phyloP scores from a whole-genome alignment of 192 early-diverging fungal species.

The Chytriomyces sp. region DNA sequence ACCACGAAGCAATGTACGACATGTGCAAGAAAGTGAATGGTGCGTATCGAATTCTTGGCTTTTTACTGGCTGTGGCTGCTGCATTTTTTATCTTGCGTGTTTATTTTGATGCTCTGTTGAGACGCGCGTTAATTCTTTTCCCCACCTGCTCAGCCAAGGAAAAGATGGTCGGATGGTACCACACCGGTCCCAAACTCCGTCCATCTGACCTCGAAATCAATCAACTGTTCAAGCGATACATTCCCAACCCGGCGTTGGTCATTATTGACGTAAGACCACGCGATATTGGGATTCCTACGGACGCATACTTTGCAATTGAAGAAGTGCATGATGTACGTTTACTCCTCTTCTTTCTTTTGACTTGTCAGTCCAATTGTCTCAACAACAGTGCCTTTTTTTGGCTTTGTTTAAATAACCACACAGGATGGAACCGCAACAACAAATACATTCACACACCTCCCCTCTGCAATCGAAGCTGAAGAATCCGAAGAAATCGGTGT shows the following conservation, averaged over 20 bases:
- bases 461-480: conserved; percentile 94
- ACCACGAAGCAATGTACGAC: conserved; percentile 98
- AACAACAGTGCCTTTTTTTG: conserved; percentile 26
- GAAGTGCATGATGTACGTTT: conserved; percentile 91
- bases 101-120: too few relatives aligned
- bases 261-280: conserved; percentile 96
- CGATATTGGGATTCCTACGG: conserved; percentile 91
- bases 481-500: conserved; percentile 99
- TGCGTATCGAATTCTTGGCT: conserved; percentile 37
- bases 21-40: conserved; percentile 99
- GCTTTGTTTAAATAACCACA: not conserved
- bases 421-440: conserved; percentile 97
- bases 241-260: conserved; percentile 93
- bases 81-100: too few relatives aligned
- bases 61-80: too few relatives aligned
- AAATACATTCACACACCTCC: conserved; percentile 95
- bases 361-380: not conserved
- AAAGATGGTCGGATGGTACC: conserved; percentile 98
- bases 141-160: conserved; percentile 74
- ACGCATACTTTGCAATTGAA: conserved; percentile 97
- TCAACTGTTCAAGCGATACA: conserved; percentile 95
- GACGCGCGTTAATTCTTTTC: not conserved
- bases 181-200: conserved; percentile 96
- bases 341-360: not conserved
- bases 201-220: conserved; percentile 97